Conservation (phyloP, 169 alveolate species). For the Babesia gibsoni region DNA sequence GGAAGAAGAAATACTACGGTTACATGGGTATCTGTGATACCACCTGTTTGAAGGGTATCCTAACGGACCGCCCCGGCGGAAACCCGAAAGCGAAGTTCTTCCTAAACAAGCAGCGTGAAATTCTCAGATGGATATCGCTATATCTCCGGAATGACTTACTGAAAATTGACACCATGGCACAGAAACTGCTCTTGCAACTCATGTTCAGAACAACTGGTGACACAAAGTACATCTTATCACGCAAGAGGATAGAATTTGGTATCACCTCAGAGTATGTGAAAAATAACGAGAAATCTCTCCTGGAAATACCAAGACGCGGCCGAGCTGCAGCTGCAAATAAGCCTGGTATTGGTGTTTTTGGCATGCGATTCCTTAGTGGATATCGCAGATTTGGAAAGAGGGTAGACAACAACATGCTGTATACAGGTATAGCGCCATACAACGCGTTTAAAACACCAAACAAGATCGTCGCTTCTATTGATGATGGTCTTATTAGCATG, state of each 20-base stretch:
- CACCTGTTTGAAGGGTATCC: conserved; percentile 28
- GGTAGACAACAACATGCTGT: conserved; percentile 19
- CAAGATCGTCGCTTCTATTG: conserved; percentile 37
- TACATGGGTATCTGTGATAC: conserved; percentile 63
- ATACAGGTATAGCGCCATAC: conserved; percentile 35
- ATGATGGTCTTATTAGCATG: conserved; percentile 31
- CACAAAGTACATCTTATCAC: conserved; percentile 18
- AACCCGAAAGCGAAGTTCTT: conserved; percentile 2
- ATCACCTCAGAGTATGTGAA: conserved; percentile 40
- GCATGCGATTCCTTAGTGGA: conserved; percentile 52
- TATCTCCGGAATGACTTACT: conserved; percentile 48
- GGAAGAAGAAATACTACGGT: conserved; percentile 61
- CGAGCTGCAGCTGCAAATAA: no score
- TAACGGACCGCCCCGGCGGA: conserved; percentile 14
- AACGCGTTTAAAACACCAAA: conserved; percentile 42
- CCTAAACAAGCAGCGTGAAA: conserved; percentile 37
- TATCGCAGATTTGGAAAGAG: conserved; percentile 45
- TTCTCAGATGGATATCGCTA: conserved; percentile 50
- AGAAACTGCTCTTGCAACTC: conserved; percentile 29
- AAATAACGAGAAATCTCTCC: neutral
- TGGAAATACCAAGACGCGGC: neutral
- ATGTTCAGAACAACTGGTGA: conserved; percentile 57
- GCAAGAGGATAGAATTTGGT: conserved; percentile 24
- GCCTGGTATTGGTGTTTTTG: neutral
- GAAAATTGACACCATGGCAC: conserved; percentile 54